Percentiles rank a stretch among this genome's conserved stretches.
These are phyloP conservation scores for Vanderwaltozyma verrucispora DNA, from an alignment of 805 yeast species.

Conservation along the genomic window DNA sequence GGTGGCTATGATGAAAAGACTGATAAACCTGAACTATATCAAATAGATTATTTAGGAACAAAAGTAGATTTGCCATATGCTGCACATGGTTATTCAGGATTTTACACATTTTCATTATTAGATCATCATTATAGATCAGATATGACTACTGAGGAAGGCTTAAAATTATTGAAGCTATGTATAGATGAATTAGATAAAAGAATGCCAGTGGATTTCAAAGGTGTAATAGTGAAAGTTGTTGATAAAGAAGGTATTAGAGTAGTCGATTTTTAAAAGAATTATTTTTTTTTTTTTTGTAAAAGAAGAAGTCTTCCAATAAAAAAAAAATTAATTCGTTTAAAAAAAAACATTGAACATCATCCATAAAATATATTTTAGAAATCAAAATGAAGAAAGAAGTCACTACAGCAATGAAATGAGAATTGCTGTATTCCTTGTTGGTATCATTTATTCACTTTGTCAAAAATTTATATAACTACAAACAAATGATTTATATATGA, in stretches of 20 bases:
- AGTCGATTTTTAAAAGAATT: slow-evolving; percentile 17
- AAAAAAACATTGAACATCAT: no score
- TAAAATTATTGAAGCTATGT: slow-evolving; percentile 62
- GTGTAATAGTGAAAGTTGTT: slow-evolving; percentile 58
- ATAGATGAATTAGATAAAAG: slow-evolving; percentile 69
- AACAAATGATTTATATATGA: no score
- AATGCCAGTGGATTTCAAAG: slow-evolving; percentile 78
- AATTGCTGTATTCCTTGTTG: no score
- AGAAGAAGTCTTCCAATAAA: no score
- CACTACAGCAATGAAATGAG: no score
- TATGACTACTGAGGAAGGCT: slow-evolving; percentile 67
- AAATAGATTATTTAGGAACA: slow-evolving; percentile 93
- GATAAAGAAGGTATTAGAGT: slow-evolving; percentile 50
- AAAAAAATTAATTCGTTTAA: no score
- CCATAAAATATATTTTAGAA: no score
- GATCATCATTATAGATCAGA: slow-evolving; percentile 83
- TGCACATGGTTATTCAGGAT: slow-evolving; percentile 98
- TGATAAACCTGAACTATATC: slow-evolving; percentile 57
- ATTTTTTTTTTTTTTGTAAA: no score
- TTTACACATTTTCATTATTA: slow-evolving; percentile 78
- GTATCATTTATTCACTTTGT: no score
- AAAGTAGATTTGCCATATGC: slow-evolving; percentile 87
- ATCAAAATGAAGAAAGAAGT: no score
- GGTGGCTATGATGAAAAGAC: slow-evolving; percentile 68
- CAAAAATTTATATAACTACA: no score